Evolutionary conservation across 371 early-diverging fungal species (phyloP), one percentile per base, ranked within the genome.

Genomic region (Actinomucor elegans): DNA sequence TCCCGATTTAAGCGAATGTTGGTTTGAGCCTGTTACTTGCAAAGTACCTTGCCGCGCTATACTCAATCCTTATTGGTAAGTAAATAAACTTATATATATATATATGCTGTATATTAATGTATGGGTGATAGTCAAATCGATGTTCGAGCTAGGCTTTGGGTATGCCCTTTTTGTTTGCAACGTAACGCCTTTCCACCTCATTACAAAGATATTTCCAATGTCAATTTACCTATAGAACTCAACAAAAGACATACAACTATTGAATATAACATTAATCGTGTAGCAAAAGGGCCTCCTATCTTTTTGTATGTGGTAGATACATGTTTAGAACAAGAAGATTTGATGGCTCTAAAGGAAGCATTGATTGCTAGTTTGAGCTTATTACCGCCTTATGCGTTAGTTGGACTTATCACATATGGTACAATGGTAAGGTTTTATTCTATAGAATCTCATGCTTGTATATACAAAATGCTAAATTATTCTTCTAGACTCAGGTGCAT

Each of bases 291-390:
- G 38, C 94, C 97, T 24, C 97, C 98, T 26, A 88, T 98, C 53
- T 99, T 99, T 69, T 79, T 99, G 54, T 97, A 92, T 73, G 94
- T 99, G 24, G 95, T 99, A 20, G 99, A 99, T 71, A 97, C 94
- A 3, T 99, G 99, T 69, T 79, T 98, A 28, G 86, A 92, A 46
- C 96, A 97, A 52, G 92, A 92, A 9, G 98, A 99, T 70, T 85
- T 99, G 54, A 90, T 93, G 75, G 94, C 98, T 2, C 78, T 99
- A 37, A 97, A 94, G 68, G 95, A 99, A 53, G 83, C 96, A 10
- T 70, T 99, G 36, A 87, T 95, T 28, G 87, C 92, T 41, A 87
- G 91, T 51, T 73, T 99, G 61, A 92, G 91, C 57, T 73, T 94
- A 60, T 64, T 99, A 18, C 99, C 99, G 14, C 90, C 89, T 5